Base-by-base conservation (phyloP, 768 basidiomycete genomes). In the Cyclocybe cylindracea region DNA sequence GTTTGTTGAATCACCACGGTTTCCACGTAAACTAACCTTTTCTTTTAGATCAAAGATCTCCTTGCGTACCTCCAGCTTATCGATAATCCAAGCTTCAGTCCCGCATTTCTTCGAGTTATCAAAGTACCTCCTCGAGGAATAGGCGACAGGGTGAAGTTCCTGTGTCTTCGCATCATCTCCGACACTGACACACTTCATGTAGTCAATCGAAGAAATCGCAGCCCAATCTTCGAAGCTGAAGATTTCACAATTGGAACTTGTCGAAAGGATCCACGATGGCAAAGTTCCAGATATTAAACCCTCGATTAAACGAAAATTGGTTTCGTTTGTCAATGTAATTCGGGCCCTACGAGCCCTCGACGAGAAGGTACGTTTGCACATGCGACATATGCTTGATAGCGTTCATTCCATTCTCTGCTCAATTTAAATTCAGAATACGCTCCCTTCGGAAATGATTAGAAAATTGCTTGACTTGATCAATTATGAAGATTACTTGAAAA, bases 21-120 rank as follows among this genome's bases (percentile, higher is more conserved):
- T 33, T 55, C 18, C 16, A 14, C 38, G 36, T 14, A 31, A 48
- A 24, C 29, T 14, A 34, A 42, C 48, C 44, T 31, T 35, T 9
- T 3, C 13, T 43, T 8, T 39, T 54, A 89, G 86, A 80, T 94
- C 62, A 92, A 92, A 70, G 89, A 92, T 66, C 49, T 93, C 9
- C 70, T 94, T 29, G 85, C 87, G 2, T 94, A 94, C 61, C 73
- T 95, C 3, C 92, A 94, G 63, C 72, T 95, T 3, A 73, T 87
- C 2, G 91, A 93, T 57, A 94, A 94, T 61, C 82, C 86, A 0
- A 63, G 67, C 5, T 84, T 78, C 53, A 67, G 76, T 39, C 87
- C 89, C 3, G 89, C 89, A 0, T 86, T 93, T 55, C 62, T 71
- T 7, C 80, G 89, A n/a, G 82, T 84, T 2, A 73, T 91, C 31